Evolutionary conservation across 768 basidiomycete species (phyloP).

Genomic region (Leucocoprinus birnbaumii): DNA sequence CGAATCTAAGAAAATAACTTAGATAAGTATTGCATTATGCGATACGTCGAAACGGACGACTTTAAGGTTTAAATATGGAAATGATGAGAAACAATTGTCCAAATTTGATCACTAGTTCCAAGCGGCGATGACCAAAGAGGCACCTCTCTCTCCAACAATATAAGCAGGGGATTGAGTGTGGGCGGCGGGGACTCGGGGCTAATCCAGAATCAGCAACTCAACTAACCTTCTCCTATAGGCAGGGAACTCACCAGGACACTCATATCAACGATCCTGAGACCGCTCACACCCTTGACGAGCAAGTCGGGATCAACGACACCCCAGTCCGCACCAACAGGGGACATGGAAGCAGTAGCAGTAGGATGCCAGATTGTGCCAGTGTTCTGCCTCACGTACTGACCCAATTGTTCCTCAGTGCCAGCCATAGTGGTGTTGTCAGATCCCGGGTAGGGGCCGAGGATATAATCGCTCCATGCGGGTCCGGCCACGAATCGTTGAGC

Average conservation of each 20-base stretch:
- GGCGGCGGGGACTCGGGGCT: not conserved
- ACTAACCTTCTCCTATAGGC: not conserved
- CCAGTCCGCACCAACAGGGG: not conserved
- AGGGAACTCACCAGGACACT: not conserved
- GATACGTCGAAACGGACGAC: too few species aligned
- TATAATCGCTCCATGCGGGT: conserved; percentile 8
- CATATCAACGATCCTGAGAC: not conserved
- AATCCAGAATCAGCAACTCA: not conserved
- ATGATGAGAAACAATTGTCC: too few species aligned
- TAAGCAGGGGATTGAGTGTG: not conserved
- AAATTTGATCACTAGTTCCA: too few species aligned
- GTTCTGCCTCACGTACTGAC: not conserved
- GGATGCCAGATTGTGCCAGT: not conserved
- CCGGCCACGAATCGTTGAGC: conserved; percentile 6
- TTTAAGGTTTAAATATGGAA: too few species aligned
- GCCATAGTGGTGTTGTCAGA: not conserved
- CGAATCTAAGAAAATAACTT: too few species aligned
- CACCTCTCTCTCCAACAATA: not conserved
- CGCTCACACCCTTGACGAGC: not conserved
- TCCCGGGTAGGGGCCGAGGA: not conserved
- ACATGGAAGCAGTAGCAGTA: not conserved
- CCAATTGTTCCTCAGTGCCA: not conserved
- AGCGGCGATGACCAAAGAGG: too few species aligned
- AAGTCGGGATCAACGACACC: not conserved
- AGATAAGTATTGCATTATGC: too few species aligned